Base-by-base conservation (phyloP, 352 stramenopile genomes). In the Phytophthora pluvialis region DNA sequence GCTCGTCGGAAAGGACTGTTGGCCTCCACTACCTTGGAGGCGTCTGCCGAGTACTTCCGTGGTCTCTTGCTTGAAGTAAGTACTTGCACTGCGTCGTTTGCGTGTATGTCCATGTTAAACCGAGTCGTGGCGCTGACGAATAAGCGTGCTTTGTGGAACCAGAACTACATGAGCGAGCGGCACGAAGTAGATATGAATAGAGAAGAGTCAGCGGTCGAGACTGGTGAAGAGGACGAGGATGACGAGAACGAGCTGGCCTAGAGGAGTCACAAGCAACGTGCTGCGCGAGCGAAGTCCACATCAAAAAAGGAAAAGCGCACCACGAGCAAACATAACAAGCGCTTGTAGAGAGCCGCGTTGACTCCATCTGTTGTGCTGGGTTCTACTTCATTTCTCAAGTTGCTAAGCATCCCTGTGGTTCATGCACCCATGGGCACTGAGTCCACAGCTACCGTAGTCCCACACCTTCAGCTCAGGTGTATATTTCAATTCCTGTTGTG, bases 401-500 rank as follows among this genome's bases (percentile, higher is more conserved):
- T 35, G 48, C 29, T 67, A 48, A 52, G 57, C 60, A 63, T 57
- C 45, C 15, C 11, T 31, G 42, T 10, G 13, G 15, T 52, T 25
- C 38, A 47, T 52, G 53, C 16, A 25, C 35, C 36, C 31, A 29
- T 43, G 38, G 29, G 15, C 29, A 35, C 39, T 51, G 36, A 35
- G 7, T 11, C 6, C 31, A 35, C 31, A 35, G 31, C 28, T 55
- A 6, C 10, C 11, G 13, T 18, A 45, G 4, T 1, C 33, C 18
- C 48, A 29, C 29, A 54, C 44, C 32, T 39, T 33, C 29, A 46
- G 21, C 32, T 70, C 45, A 92, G 21, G 77, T 74, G 69, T 87
- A 90, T 47, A 95, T 93, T 48, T 88, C 78, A 48, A 95, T 92
- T 60, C 89, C 89, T 36, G 86, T 91, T 50, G 77, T 72, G 10